Percentiles rank a stretch among this genome's conserved stretches.
Evolutionary conservation across 345 rosid species (phyloP).

Genomic region (Pelargonium nanum): DNA sequence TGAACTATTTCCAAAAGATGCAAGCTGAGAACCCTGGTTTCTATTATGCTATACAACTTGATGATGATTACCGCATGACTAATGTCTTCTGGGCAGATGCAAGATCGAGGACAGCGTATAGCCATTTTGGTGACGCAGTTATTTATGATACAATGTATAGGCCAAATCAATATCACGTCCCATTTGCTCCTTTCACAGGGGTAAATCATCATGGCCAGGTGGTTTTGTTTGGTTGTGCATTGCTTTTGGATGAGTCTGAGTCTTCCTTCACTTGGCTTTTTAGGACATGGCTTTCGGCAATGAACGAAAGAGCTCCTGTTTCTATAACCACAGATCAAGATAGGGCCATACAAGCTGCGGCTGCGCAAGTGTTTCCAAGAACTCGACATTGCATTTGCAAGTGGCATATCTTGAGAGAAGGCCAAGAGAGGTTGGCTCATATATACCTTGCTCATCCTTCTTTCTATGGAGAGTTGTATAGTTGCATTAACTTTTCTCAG

Average conservation of each 20-base stretch:
- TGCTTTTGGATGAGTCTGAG: slow-evolving; percentile 62
- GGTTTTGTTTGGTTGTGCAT: slow-evolving; percentile 58
- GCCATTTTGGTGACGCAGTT: slow-evolving; percentile 56
- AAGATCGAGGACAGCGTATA: slow-evolving; percentile 52
- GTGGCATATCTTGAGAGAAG: slow-evolving; percentile 68
- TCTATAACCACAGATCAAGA: slow-evolving; percentile 64
- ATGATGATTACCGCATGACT: slow-evolving; percentile 51
- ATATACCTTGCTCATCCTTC: slow-evolving; percentile 48
- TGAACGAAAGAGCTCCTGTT: slow-evolving; percentile 43
- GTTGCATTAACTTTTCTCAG: slow-evolving; percentile 55
- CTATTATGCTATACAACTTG: slow-evolving; percentile 59
- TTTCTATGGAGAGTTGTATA: slow-evolving; percentile 44
- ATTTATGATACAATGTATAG: slow-evolving; percentile 56
- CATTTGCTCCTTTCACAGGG: slow-evolving; percentile 64
- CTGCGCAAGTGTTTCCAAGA: slow-evolving; percentile 44
- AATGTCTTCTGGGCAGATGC: slow-evolving; percentile 75
- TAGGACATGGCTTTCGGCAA: slow-evolving; percentile 51
- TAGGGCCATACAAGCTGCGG: slow-evolving; percentile 57
- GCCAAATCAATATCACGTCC: slow-evolving; percentile 60
- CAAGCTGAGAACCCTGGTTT: slow-evolving; percentile 60
- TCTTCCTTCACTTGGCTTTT: slow-evolving; percentile 58
- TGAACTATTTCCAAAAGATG: slow-evolving; percentile 53
- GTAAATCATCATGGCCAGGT: slow-evolving; percentile 58
- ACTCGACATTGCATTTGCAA: slow-evolving; percentile 60
- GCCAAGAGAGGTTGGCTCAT: slow-evolving; percentile 61